phyloP scores from a whole-genome alignment of 73 alveolate species.

The Paramecium pentaurelia region DNA sequence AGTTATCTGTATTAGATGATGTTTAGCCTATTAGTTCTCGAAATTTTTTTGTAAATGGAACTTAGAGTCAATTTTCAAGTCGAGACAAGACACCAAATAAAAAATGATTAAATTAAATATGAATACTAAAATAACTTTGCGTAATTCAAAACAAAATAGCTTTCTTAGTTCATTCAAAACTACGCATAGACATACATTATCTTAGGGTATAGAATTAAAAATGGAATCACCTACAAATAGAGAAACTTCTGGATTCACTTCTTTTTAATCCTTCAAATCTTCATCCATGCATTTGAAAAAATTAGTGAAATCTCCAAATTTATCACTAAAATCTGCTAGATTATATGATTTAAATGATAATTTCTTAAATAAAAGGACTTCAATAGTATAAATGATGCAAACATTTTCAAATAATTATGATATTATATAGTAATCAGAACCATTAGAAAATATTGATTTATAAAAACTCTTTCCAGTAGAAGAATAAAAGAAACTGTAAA shows the following conservation, averaged over 20 bases:
- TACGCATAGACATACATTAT: slow-evolving; percentile 9
- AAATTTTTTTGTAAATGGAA: background rate
- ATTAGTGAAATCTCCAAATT: background rate
- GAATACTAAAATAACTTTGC: slow-evolving; percentile 10
- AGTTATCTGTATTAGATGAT: background rate
- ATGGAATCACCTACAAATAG: background rate
- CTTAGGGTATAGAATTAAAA: background rate
- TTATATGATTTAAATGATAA: background rate
- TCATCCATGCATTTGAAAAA: background rate
- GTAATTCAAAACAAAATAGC: background rate
- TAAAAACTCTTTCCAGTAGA: background rate
- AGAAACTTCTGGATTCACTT: background rate
- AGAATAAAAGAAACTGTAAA: background rate
- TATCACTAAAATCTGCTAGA: background rate
- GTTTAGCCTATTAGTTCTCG: background rate
- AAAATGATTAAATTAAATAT: slow-evolving; percentile 20
- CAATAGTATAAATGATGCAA: slow-evolving; percentile 31
- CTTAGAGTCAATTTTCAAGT: background rate
- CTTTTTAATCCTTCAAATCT: slow-evolving; percentile 1
- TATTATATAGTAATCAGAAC: slow-evolving; percentile 20
- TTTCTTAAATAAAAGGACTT: background rate
- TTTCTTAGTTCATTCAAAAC: background rate
- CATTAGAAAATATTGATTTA: slow-evolving; percentile 4
- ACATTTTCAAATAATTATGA: background rate
- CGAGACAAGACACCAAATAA: background rate